Percentiles rank a stretch among this genome's conserved stretches.
These are phyloP conservation scores for Teunomyces aglyptinius DNA, from an alignment of 805 yeast genomes.

Conservation along the genomic window DNA sequence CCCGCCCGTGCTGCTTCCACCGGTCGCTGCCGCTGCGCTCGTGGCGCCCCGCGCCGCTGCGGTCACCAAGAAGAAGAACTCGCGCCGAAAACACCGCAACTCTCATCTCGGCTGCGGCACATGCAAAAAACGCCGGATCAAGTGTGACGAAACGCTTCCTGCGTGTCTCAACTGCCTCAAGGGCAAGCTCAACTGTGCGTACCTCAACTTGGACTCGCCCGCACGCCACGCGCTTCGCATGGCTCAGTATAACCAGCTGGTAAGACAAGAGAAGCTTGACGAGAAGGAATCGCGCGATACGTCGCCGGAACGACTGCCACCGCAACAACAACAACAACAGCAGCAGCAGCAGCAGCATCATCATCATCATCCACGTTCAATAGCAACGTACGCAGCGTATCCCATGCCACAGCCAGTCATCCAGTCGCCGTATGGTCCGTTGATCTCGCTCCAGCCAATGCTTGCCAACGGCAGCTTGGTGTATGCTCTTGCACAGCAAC, in stretches of 20 bases:
- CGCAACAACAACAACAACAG: background rate
- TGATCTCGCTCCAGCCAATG: constrained; percentile 13
- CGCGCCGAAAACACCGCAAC: constrained; percentile 62
- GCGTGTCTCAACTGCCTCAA: constrained; percentile 54
- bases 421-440: constrained; percentile 8
- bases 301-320: constrained; percentile 5
- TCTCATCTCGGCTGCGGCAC: constrained; percentile 75
- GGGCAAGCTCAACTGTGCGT: constrained; percentile 49
- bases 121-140: constrained; percentile 60
- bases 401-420: constrained; percentile 4
- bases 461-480: constrained; percentile 13
- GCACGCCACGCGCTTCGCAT: constrained; percentile 48
- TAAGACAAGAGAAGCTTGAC: constrained; percentile 22
- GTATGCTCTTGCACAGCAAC: constrained; percentile 9
- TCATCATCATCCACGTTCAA: background rate
- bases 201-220: constrained; percentile 45
- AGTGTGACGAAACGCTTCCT: constrained; percentile 66
- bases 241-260: constrained; percentile 47
- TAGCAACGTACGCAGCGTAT: background rate
- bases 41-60: constrained; percentile 4
- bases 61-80: constrained; percentile 34
- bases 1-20: too few species aligned
- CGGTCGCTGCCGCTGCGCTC: too few species aligned
- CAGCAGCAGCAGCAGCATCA: background rate
- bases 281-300: constrained; percentile 9